phyloP scores from a whole-genome alignment of 2,329 filamentous ascomycete genomes.

The Sporothrix globosa region DNA sequence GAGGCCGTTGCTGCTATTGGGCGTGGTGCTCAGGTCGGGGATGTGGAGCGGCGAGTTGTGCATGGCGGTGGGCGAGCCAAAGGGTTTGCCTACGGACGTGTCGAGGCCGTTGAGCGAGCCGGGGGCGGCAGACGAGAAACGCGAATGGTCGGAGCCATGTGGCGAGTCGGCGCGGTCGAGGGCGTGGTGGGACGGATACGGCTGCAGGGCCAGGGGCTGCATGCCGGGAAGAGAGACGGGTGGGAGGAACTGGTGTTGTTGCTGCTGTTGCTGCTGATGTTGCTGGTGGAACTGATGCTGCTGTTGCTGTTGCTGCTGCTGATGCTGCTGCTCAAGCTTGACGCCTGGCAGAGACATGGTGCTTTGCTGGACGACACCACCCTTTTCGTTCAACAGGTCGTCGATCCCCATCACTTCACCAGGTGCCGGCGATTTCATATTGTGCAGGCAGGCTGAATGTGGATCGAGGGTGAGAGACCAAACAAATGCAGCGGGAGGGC shows the following conservation, averaged over 20 bases:
- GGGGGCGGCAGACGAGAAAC: constrained; percentile 54
- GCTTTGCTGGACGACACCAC: constrained; percentile 44
- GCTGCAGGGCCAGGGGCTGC: constrained; percentile 32
- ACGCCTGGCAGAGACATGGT: constrained; percentile 39
- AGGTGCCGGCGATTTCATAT: constrained; percentile 51
- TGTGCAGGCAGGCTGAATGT: constrained; percentile 29
- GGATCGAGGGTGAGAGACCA: background rate
- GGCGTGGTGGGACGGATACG: constrained; percentile 38
- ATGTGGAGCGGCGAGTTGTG: constrained; percentile 52
- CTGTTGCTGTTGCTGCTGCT: constrained; percentile 31
- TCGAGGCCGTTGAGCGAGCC: constrained; percentile 49
- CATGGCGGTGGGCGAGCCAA: constrained; percentile 57
- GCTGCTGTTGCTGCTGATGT: constrained; percentile 29
- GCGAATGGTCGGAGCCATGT: constrained; percentile 63
- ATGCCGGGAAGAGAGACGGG: constrained; percentile 36
- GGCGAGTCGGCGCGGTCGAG: constrained; percentile 62
- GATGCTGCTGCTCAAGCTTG: constrained; percentile 29
- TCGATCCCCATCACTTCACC: constrained; percentile 58
- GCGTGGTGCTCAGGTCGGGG: constrained; percentile 48
- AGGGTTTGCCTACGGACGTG: constrained; percentile 46
- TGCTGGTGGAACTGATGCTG: constrained; percentile 28
- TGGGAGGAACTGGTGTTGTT: constrained; percentile 32
- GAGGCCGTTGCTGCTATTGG: constrained; percentile 44
- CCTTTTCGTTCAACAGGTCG: constrained; percentile 58
- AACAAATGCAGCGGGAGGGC: background rate